phyloP scores from a whole-genome alignment of 2,329 filamentous ascomycete species.

The Neoascochyta sp. region DNA sequence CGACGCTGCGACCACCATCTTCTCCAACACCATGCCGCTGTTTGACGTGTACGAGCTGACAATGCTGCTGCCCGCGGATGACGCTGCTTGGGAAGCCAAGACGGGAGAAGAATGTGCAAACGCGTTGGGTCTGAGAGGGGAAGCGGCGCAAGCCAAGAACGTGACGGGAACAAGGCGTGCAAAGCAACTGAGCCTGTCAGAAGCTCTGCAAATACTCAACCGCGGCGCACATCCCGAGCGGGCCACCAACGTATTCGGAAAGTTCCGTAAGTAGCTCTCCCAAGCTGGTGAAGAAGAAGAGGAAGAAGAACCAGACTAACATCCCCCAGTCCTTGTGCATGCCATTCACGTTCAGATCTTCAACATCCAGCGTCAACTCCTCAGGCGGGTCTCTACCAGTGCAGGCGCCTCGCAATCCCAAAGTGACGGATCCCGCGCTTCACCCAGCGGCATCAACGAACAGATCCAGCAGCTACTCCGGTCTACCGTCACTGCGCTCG shows the following conservation, averaged over 20 bases:
- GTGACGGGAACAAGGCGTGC: conserved; percentile 59
- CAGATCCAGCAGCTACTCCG: conserved; percentile 49
- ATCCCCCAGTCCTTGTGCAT: conserved; percentile 59
- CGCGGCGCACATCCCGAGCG: conserved; percentile 57
- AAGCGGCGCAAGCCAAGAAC: conserved; percentile 56
- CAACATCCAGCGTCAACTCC: conserved; percentile 47
- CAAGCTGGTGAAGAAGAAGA: neutral
- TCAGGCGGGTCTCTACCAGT: conserved; percentile 37
- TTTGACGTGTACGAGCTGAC: conserved; percentile 63
- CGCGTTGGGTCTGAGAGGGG: conserved; percentile 61
- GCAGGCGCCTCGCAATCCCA: conserved; percentile 58
- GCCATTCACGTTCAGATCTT: conserved; percentile 63
- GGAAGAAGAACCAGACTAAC: conserved; percentile 6
- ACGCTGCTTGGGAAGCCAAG: conserved; percentile 68
- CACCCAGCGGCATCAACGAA: conserved; percentile 43
- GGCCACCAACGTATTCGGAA: conserved; percentile 67
- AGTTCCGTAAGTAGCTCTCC: conserved; percentile 49
- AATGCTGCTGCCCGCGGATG: conserved; percentile 67
- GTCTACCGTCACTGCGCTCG: conserved; percentile 53
- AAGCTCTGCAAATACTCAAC: conserved; percentile 60
- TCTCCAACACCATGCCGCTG: conserved; percentile 64
- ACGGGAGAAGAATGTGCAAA: conserved; percentile 58
- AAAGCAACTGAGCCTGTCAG: conserved; percentile 62
- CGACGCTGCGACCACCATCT: conserved; percentile 64
- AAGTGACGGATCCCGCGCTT: conserved; percentile 48